A percentile compares a stretch with the other conserved stretches of the same genome.
Conservation (phyloP, 2,329 filamentous ascomycete species). For the Neonectria hederae region DNA sequence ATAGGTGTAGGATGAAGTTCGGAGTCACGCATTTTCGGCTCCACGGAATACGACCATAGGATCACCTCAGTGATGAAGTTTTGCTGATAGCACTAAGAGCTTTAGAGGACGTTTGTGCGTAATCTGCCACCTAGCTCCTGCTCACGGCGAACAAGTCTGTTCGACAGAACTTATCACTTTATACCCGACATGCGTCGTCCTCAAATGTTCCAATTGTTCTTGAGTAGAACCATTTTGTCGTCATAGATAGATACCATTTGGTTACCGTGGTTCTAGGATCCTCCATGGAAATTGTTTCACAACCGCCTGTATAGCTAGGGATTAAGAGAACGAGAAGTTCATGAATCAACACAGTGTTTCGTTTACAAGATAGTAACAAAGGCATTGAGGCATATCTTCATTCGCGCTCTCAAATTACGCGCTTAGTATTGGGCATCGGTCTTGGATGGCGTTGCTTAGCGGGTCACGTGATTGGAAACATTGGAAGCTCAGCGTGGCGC, state of each 20-base stretch:
- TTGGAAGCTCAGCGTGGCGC: slow-evolving; percentile 36
- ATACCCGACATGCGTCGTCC: background rate
- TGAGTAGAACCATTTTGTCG: background rate
- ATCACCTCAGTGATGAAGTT: no score
- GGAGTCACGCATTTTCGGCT: no score
- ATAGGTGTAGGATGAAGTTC: no score
- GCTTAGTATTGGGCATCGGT: background rate
- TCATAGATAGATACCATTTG: background rate
- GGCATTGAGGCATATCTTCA: background rate
- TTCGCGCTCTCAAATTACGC: background rate
- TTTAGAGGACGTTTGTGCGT: background rate
- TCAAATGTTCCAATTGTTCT: background rate
- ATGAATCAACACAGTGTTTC: background rate
- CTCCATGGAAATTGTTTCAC: background rate
- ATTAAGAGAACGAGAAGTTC: background rate
- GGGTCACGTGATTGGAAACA: slow-evolving; percentile 32
- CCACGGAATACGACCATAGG: no score
- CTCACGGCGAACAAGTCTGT: background rate
- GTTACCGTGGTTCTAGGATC: background rate
- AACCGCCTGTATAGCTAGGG: background rate
- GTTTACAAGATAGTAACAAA: background rate
- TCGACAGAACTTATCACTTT: no score
- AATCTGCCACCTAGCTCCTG: background rate
- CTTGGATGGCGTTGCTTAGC: background rate
- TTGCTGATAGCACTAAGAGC: background rate